Evolutionary conservation across 108 stramenopile genomes (phyloP).

Genomic region (Skeletonema potamos): DNA sequence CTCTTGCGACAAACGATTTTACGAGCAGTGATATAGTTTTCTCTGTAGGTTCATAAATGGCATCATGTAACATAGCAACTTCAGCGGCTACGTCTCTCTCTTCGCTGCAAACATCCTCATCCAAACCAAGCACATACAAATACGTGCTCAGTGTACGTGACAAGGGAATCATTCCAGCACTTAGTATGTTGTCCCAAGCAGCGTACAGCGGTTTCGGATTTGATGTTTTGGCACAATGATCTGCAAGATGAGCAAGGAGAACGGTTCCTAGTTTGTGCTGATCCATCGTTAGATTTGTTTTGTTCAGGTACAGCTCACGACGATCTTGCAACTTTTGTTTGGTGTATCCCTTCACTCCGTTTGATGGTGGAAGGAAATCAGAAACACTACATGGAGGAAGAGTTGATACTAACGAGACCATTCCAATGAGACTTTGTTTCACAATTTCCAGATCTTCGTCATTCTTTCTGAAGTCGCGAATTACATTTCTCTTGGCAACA

Average conservation of each 20-base stretch:
- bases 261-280: constrained; percentile 40
- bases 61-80: constrained; percentile 79
- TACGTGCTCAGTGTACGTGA: constrained; percentile 57
- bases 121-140: constrained; percentile 55
- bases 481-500: constrained; percentile 29
- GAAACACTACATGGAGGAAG: constrained; percentile 1
- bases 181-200: constrained; percentile 72
- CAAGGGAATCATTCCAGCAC: constrained; percentile 53
- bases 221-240: constrained; percentile 62
- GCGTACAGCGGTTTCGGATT: constrained; percentile 52
- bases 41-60: constrained; percentile 73
- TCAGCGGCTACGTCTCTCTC: constrained; percentile 52
- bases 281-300: constrained; percentile 24
- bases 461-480: constrained; percentile 40
- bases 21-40: constrained; percentile 71
- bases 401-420: background rate
- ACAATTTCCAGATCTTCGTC: constrained; percentile 18
- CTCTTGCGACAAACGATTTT: constrained; percentile 56
- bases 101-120: background rate
- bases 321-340: constrained; percentile 25
- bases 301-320: constrained; percentile 31
- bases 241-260: constrained; percentile 46
- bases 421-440: constrained; percentile 12
- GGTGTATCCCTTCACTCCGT: constrained; percentile 6
- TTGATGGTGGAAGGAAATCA: background rate